Evolutionary conservation across 495 filamentous ascomycete genomes (phyloP), one percentile per base, ranked within the genome.

Genomic region (Penicillium antarcticum): DNA sequence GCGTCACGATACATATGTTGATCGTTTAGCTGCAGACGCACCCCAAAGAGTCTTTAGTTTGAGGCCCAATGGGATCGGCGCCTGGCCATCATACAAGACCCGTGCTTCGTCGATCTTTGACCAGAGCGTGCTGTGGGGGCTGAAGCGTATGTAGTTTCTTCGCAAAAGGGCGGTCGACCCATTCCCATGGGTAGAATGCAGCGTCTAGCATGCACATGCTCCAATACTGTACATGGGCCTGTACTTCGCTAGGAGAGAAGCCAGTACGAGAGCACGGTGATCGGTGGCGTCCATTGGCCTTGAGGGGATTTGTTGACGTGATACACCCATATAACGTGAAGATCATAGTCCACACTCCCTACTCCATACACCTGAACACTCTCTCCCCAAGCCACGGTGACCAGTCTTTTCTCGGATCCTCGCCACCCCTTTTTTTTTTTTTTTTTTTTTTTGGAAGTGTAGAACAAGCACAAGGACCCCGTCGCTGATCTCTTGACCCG

Each of bases 51-150:
- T 33, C 31, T 44, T 12, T 48, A 10, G 14, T 10, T 10, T 26
- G 18, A 49, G 13, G 14, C 26, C 60, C 56, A 60, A 60, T 62
- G 40, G 51, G 5, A 18, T 42, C 12, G 31, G 17, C 23, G 32
- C 14, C 12, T 40, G 32, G 16, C 16, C 36, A 36, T 44, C 26
- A 16, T 16, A 14, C 13, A 41, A 52, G 51, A 37, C 37, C 29
- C 40, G 44, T 36, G 40, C 51, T 29, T 47, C 35, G 60, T 57
- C 56, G 60, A 62, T 62, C 60, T 45, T 55, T 19, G 29, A 53
- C 53, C 50, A 33, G 47, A 52, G 37, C 29, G 50, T 44, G 53
- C n/a, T 48, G 38, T 18, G 41, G 58, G 58, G 54, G 54, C 54
- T 35, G 47, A 34, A 39, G 51, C 45, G 42, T 44, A 48, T 31